These are phyloP conservation scores for Rhexocercosporidium sp. DNA, from an alignment of 2,329 filamentous ascomycete genomes.

Conservation along the genomic window DNA sequence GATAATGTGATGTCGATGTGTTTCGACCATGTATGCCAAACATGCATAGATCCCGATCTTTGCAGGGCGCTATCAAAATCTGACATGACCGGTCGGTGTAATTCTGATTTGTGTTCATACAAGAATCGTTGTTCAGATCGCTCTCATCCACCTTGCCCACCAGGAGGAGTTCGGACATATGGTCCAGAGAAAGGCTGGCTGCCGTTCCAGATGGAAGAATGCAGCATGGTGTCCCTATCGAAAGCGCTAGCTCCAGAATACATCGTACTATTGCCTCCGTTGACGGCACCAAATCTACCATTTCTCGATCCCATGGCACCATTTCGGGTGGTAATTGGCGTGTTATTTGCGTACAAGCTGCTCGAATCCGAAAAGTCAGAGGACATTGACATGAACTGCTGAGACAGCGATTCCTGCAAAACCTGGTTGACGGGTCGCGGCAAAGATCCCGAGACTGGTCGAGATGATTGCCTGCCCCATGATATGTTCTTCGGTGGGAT, in stretches of 20 bases:
- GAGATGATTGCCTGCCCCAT: conserved; percentile 24
- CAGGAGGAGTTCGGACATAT: conserved; percentile 53
- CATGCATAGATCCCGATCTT: neutral
- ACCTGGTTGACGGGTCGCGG: conserved; percentile 31
- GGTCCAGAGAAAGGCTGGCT: conserved; percentile 31
- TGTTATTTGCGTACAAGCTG: conserved; percentile 55
- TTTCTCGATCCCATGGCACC: conserved; percentile 15
- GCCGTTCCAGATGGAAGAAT: conserved; percentile 39
- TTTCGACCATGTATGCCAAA: neutral
- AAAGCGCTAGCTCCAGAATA: conserved; percentile 37
- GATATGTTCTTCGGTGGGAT: conserved; percentile 6
- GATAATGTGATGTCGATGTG: conserved; percentile 7
- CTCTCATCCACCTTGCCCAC: conserved; percentile 50
- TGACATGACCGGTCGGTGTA: conserved; percentile 5
- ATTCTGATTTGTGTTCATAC: conserved; percentile 16
- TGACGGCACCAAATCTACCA: conserved; percentile 15
- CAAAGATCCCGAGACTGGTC: conserved; percentile 18
- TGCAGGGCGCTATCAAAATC: neutral
- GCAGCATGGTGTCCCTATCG: conserved; percentile 38
- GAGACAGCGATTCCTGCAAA: conserved; percentile 33
- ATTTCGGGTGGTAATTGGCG: conserved; percentile 17
- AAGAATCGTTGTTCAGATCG: neutral
- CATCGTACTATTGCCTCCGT: conserved; percentile 34
- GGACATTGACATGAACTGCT: conserved; percentile 34
- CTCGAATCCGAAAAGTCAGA: conserved; percentile 54